Percentiles rank a stretch among this genome's conserved stretches.
Conservation (phyloP, 2,329 filamentous ascomycete species). For the Phyllosticta paracitricarpa region DNA sequence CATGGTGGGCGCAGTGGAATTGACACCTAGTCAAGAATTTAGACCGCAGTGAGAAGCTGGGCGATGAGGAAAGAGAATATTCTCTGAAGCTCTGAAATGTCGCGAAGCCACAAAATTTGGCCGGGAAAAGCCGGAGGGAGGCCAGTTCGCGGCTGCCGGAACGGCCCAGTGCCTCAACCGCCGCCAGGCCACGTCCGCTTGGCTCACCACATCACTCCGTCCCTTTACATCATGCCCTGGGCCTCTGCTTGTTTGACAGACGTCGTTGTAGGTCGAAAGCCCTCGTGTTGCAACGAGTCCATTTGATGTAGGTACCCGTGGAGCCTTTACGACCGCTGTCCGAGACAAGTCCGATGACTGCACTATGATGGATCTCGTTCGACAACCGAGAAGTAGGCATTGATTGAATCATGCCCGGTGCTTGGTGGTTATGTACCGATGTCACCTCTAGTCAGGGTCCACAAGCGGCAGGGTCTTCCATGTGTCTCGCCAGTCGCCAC, state of each 20-base stretch:
- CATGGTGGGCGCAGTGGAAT: conserved; percentile 15
- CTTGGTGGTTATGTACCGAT: neutral
- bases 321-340: too few species aligned
- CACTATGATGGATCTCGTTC: too few species aligned
- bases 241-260: too few species aligned
- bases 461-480: neutral
- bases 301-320: too few species aligned
- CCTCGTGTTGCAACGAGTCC: too few species aligned
- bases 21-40: neutral
- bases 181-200: neutral
- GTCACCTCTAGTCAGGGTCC: neutral
- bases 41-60: neutral
- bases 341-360: too few species aligned
- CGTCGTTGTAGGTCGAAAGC: too few species aligned
- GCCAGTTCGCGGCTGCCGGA: neutral
- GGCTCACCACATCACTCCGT: neutral
- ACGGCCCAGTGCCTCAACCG: neutral
- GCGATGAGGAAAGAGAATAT: neutral
- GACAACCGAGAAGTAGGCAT: neutral
- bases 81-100: neutral
- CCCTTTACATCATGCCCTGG: neutral
- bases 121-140: neutral
- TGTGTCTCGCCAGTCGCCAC: neutral
- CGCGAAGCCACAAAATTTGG: conserved; percentile 7
- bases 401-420: neutral